These are phyloP conservation scores for Eimeria praecox DNA, from an alignment of 169 alveolate species.

Conservation along the genomic window DNA sequence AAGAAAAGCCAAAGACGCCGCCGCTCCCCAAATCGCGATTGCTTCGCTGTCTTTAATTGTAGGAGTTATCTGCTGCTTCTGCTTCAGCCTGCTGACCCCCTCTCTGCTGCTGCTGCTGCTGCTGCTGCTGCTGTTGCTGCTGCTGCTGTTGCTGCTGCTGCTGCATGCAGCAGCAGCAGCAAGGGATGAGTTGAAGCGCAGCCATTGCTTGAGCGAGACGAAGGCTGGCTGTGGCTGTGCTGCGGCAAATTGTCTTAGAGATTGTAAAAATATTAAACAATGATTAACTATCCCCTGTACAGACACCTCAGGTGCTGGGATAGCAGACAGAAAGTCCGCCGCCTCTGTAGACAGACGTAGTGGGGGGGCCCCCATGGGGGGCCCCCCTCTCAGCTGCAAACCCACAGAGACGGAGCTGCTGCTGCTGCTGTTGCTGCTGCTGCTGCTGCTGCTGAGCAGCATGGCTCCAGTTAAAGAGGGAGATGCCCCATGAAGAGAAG, in stretches of 20 bases:
- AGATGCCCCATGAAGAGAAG: not conserved
- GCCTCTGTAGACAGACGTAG: not conserved
- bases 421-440: conserved; percentile 6
- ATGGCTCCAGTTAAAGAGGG: not conserved
- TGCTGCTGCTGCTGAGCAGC: not conserved
- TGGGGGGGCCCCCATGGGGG: conserved; percentile 30
- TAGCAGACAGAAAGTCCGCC: not conserved
- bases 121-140: conserved; percentile 32
- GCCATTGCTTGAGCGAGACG: not conserved
- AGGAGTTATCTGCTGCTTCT: not conserved
- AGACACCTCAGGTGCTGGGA: conserved; percentile 8
- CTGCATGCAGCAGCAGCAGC: not conserved
- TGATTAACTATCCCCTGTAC: not conserved
- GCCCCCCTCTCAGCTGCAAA: not conserved
- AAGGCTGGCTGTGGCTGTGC: not conserved
- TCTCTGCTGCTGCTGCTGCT: not conserved
- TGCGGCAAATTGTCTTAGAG: not conserved
- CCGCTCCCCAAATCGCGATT: conserved; percentile 30
- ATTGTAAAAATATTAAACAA: not conserved
- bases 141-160: not conserved
- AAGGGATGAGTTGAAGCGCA: not conserved
- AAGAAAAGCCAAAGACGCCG: not conserved
- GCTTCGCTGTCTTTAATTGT: conserved; percentile 27
- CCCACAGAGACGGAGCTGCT: not conserved
- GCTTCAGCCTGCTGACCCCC: conserved; percentile 9